Evolutionary conservation across 2,329 filamentous ascomycete species (phyloP).

Genomic region (Albophoma yamanashiensis): DNA sequence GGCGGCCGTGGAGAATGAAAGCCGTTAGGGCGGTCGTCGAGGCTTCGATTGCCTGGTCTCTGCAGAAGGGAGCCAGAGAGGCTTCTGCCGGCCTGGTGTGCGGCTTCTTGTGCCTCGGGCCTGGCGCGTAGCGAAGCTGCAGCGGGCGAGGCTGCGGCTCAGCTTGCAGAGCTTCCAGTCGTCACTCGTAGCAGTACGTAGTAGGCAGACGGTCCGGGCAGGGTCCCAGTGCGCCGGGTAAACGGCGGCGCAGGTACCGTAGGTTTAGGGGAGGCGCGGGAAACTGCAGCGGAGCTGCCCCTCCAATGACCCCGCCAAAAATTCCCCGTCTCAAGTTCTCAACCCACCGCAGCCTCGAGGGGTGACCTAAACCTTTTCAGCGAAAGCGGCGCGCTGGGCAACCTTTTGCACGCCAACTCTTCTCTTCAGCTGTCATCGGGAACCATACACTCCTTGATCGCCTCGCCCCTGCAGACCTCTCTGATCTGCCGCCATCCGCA

Average conservation of each 20-base stretch:
- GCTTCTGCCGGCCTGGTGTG: neutral
- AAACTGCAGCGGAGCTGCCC: slow-evolving; percentile 13
- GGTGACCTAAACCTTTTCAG: neutral
- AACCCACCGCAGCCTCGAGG: neutral
- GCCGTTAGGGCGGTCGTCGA: neutral
- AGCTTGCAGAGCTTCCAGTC: neutral
- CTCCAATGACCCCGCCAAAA: slow-evolving; percentile 25
- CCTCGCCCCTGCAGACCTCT: neutral
- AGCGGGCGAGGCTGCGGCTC: neutral
- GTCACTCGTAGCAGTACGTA: neutral
- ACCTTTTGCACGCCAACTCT: neutral
- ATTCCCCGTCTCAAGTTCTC: slow-evolving; percentile 5
- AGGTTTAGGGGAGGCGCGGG: neutral
- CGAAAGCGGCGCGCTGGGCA: neutral
- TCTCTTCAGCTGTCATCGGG: neutral
- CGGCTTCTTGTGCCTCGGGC: neutral
- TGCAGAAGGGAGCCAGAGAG: neutral
- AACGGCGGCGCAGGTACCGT: slow-evolving; percentile 11
- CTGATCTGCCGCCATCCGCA: neutral
- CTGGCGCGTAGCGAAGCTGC: neutral
- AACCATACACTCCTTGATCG: neutral
- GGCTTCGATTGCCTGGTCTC: neutral
- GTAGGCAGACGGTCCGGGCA: neutral
- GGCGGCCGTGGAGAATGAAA: neutral
- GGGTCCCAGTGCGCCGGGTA: slow-evolving; percentile 14